phyloP scores from a whole-genome alignment of 202 grass and related monocot species.

The Setaria viridis region DNA sequence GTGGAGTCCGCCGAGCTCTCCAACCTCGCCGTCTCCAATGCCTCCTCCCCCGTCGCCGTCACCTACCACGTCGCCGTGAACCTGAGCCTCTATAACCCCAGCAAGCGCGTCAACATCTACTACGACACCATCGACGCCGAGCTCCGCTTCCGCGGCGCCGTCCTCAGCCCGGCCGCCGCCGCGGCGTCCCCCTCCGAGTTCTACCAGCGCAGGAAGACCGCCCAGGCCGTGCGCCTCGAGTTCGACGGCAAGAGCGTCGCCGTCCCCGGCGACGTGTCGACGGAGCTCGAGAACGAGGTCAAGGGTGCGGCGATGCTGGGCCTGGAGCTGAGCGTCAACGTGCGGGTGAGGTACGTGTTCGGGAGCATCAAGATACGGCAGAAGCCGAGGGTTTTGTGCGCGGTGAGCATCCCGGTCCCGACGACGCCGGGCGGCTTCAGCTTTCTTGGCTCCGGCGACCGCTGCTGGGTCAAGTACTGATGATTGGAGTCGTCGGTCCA shows the following conservation, averaged over 20 bases:
- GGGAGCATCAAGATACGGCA: conserved; percentile 52
- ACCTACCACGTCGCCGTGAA: conserved; percentile 56
- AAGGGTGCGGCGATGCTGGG: conserved; percentile 24
- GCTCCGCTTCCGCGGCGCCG: conserved; percentile 35
- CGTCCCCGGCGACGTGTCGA: conserved; percentile 2
- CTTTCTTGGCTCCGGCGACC: background rate
- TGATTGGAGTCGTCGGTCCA: background rate
- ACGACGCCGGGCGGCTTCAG: background rate
- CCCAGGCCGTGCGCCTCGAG: conserved; percentile 23
- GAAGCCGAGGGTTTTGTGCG: conserved; percentile 64
- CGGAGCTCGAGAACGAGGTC: conserved; percentile 28
- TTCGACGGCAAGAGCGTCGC: conserved; percentile 41
- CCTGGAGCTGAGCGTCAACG: conserved; percentile 38
- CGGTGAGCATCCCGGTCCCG: conserved; percentile 41
- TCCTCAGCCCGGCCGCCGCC: conserved; percentile 23
- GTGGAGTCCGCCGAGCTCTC: conserved; percentile 55
- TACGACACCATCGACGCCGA: conserved; percentile 55
- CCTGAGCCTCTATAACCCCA: conserved; percentile 69
- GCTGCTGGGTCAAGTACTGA: conserved; percentile 46
- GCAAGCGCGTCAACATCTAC: conserved; percentile 68
- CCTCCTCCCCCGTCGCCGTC: background rate
- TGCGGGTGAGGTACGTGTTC: conserved; percentile 58
- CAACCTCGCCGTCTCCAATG: conserved; percentile 45
- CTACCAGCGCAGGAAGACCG: conserved; percentile 43
- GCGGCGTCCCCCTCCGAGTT: conserved; percentile 40